phyloP scores from a whole-genome alignment of 2,329 filamentous ascomycete genomes.

The Pseudopyricularia javanii region DNA sequence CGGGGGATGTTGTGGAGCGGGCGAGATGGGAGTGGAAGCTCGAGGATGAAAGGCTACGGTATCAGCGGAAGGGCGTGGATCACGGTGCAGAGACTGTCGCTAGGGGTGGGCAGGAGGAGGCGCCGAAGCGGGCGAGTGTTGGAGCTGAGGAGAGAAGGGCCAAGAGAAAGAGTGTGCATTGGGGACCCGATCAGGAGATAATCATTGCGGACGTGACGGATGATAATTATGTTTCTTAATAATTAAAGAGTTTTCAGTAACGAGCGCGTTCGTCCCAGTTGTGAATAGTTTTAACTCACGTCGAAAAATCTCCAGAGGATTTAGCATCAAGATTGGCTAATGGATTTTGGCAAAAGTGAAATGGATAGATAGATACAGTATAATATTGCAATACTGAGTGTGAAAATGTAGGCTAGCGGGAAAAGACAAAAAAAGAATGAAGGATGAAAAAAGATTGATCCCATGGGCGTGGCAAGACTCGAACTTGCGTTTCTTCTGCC shows the following conservation, averaged over 20 bases:
- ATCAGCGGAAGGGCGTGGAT: neutral
- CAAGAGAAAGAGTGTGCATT: slow-evolving; percentile 1
- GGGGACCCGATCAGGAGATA: neutral
- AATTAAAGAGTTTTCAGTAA: neutral
- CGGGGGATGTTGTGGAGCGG: slow-evolving; percentile 20
- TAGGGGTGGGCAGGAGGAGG: neutral
- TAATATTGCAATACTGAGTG: too few relatives aligned
- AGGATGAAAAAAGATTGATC: neutral
- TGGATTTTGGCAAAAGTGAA: too few relatives aligned
- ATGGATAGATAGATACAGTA: too few relatives aligned
- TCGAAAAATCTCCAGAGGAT: too few relatives aligned
- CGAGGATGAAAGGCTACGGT: neutral
- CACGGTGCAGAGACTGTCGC: neutral
- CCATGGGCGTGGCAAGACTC: slow-evolving; percentile 4
- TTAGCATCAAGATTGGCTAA: too few relatives aligned
- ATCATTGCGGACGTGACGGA: neutral
- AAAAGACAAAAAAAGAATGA: neutral
- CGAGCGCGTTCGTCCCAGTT: too few relatives aligned
- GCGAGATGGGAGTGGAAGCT: slow-evolving; percentile 17
- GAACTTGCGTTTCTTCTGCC: slow-evolving; percentile 4
- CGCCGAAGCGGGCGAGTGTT: neutral
- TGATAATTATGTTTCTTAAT: neutral
- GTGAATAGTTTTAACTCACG: too few relatives aligned
- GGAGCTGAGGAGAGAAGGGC: neutral
- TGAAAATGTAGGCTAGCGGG: neutral